Conservation (phyloP, 805 yeast species). For the Candida pseudoglaebosa region DNA sequence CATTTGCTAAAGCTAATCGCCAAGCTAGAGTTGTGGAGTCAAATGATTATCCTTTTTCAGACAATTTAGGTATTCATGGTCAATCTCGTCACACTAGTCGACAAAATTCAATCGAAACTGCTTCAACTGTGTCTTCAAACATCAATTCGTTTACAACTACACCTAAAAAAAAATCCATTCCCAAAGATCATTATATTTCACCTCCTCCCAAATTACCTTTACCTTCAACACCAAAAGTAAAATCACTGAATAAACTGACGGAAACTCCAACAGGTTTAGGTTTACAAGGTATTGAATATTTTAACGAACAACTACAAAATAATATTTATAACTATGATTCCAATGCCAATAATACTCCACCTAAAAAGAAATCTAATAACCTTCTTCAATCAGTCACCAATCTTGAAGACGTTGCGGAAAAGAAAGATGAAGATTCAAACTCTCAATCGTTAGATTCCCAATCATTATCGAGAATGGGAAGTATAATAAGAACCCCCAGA, state of each 20-base stretch:
- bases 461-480: slow-evolving; percentile 23
- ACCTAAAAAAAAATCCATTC: slow-evolving; percentile 13
- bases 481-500: slow-evolving; percentile 28
- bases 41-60: slow-evolving; percentile 14
- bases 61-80: slow-evolving; percentile 10
- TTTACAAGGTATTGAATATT: slow-evolving; percentile 31
- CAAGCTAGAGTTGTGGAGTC: slow-evolving; percentile 44
- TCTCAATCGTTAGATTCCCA: no score
- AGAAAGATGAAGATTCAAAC: slow-evolving; percentile 6
- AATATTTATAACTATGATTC: slow-evolving; percentile 1
- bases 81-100: background rate
- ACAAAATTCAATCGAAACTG: background rate
- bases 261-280: slow-evolving; percentile 33
- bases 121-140: slow-evolving; percentile 5
- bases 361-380: slow-evolving; percentile 7
- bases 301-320: slow-evolving; percentile 3
- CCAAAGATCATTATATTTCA: slow-evolving; percentile 13
- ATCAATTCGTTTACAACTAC: slow-evolving; percentile 9
- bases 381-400: slow-evolving; percentile 34
- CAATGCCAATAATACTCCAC: slow-evolving; percentile 4
- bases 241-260: slow-evolving; percentile 9
- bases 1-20: slow-evolving; percentile 39
- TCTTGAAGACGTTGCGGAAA: slow-evolving; percentile 22
- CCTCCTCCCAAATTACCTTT: slow-evolving; percentile 38
- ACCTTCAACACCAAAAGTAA: slow-evolving; percentile 16